Evolutionary conservation across 2,329 filamentous ascomycete species (phyloP).

Genomic region (Colletotrichum viniferum): DNA sequence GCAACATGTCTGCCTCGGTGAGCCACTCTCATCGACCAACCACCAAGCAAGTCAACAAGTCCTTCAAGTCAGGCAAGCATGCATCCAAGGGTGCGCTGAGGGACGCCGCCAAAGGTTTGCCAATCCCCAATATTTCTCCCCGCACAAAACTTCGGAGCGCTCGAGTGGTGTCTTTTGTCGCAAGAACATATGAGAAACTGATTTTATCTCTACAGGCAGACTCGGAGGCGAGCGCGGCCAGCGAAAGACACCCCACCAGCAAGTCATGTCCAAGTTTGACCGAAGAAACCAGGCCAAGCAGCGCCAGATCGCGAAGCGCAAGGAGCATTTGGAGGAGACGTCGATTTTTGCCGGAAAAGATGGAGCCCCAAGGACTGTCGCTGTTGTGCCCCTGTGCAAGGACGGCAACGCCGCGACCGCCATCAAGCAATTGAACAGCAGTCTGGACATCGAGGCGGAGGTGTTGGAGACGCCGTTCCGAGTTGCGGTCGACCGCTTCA

Average conservation of each 20-base stretch:
- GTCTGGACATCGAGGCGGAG: conserved; percentile 77
- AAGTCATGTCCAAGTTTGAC: conserved; percentile 97
- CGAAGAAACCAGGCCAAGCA: conserved; percentile 95
- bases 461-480: conserved; percentile 64
- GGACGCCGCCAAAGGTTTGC: conserved; percentile 80
- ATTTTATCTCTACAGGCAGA: conserved; percentile 63
- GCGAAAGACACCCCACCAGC: conserved; percentile 90
- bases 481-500: conserved; percentile 85
- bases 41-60: conserved; percentile 86
- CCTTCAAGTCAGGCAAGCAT: conserved; percentile 85
- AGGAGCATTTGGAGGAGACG: conserved; percentile 78
- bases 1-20: conserved; percentile 76
- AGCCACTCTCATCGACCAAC: conserved; percentile 90
- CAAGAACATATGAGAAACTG: background rate
- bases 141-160: background rate
- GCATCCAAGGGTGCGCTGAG: conserved; percentile 87
- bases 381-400: conserved; percentile 81
- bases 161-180: background rate
- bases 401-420: conserved; percentile 72
- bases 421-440: conserved; percentile 73
- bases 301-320: conserved; percentile 81
- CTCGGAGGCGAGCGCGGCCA: conserved; percentile 70
- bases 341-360: conserved; percentile 86
- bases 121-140: background rate
- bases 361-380: conserved; percentile 86